Percentiles rank a stretch among this genome's conserved stretches.
Conservation (phyloP, 257 asterid genomes). For the Salvia hispanica region DNA sequence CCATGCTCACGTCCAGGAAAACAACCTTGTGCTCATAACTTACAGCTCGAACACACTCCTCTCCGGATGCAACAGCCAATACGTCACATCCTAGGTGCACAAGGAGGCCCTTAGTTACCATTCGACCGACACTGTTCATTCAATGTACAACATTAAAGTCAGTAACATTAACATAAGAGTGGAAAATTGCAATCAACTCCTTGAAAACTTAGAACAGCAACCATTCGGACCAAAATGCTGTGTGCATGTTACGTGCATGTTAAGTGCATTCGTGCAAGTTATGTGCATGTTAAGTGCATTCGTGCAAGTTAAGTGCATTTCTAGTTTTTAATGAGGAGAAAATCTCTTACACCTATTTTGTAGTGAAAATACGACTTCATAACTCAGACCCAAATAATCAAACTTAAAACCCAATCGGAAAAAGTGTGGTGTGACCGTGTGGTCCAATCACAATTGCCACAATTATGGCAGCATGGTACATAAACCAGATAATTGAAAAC, state of each 20-base stretch:
- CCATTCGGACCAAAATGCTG: background rate
- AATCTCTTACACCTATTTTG: no score
- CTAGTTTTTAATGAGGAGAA: background rate
- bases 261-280: no score
- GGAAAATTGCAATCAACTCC: constrained; percentile 16
- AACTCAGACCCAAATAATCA: background rate
- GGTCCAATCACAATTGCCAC: background rate
- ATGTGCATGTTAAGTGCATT: no score
- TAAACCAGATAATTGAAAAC: background rate
- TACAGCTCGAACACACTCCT: constrained; percentile 70
- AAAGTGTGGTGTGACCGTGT: background rate
- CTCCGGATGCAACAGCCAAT: constrained; percentile 62
- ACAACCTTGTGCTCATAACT: constrained; percentile 72
- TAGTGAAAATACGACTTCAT: no score
- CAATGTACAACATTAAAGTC: background rate
- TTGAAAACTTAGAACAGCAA: constrained; percentile 9
- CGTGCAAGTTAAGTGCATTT: no score
- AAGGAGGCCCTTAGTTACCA: constrained; percentile 84
- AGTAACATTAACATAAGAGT: background rate
- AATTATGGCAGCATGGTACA: background rate
- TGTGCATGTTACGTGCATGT: no score
- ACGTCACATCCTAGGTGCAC: constrained; percentile 91
- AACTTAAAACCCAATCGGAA: background rate
- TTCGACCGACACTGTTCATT: constrained; percentile 73
- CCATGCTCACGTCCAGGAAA: constrained; percentile 65